Conservation (phyloP, 1,284 basidiomycete genomes). For the Tilletia indica region DNA sequence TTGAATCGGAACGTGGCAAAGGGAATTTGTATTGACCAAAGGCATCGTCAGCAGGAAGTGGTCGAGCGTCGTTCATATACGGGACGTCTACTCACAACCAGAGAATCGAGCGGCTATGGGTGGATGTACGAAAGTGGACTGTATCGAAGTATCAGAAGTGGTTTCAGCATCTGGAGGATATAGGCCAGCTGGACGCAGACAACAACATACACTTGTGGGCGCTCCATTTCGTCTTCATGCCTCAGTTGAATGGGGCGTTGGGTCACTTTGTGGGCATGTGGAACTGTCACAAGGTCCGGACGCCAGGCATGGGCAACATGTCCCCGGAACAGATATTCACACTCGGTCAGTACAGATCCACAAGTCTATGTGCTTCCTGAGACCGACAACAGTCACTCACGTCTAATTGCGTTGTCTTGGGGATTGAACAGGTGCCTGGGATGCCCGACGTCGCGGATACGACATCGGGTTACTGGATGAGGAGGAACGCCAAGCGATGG, state of each 20-base stretch:
- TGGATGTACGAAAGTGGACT: constrained; percentile 33
- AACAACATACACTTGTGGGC: constrained; percentile 50
- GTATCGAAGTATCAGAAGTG: constrained; percentile 12
- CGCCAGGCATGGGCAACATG: background rate
- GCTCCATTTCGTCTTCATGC: background rate
- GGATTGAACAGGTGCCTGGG: background rate
- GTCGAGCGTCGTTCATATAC: constrained; percentile 55
- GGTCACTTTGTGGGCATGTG: background rate
- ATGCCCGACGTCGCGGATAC: background rate
- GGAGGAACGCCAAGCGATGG: background rate
- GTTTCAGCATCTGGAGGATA: constrained; percentile 19
- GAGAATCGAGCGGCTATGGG: constrained; percentile 60
- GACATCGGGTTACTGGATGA: background rate
- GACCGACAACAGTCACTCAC: no score
- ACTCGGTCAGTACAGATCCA: background rate
- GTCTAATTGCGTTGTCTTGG: no score
- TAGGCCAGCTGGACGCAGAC: constrained; percentile 41
- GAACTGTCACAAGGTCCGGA: constrained; percentile 14
- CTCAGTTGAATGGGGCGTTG: background rate
- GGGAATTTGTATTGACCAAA: no score
- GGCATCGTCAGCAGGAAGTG: background rate
- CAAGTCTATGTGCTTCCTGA: no score
- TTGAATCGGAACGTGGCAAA: no score
- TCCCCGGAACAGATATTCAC: constrained; percentile 1
- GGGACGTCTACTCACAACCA: no score